Evolutionary conservation across 2,329 filamentous ascomycete species (phyloP).

Genomic region (Colletotrichum sp.): DNA sequence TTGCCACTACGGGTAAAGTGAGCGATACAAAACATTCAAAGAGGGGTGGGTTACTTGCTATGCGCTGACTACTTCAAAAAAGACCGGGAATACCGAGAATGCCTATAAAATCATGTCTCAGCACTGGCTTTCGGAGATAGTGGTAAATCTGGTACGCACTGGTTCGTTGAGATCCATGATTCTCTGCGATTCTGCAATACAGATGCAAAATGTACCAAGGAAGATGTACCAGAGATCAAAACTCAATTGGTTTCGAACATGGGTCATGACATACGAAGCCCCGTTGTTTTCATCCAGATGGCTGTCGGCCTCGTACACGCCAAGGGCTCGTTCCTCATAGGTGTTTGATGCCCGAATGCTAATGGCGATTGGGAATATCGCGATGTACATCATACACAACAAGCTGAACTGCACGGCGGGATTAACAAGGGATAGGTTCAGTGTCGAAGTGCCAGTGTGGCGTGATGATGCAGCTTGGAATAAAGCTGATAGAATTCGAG

Average conservation of each 20-base stretch:
- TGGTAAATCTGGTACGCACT: neutral
- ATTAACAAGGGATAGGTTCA: conserved; percentile 52
- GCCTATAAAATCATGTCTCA: conserved; percentile 23
- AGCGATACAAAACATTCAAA: neutral
- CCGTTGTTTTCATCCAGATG: conserved; percentile 31
- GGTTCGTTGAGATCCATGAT: conserved; percentile 6
- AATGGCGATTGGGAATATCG: conserved; percentile 65
- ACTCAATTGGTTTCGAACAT: conserved; percentile 42
- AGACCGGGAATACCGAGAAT: conserved; percentile 34
- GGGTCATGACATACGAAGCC: conserved; percentile 33
- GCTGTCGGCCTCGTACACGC: conserved; percentile 52
- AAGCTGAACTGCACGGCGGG: conserved; percentile 63
- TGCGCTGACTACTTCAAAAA: conserved; percentile 39
- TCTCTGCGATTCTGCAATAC: conserved; percentile 23
- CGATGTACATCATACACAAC: conserved; percentile 71
- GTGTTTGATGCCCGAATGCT: conserved; percentile 65
- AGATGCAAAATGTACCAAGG: conserved; percentile 40
- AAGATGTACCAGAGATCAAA: conserved; percentile 49
- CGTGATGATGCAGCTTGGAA: conserved; percentile 61
- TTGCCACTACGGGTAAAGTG: conserved; percentile 30
- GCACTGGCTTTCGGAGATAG: accelerated
- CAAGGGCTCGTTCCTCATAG: conserved; percentile 66
- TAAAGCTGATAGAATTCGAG: conserved; percentile 58
- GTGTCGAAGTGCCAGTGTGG: conserved; percentile 55
- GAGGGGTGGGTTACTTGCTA: conserved; percentile 28